A percentile compares a stretch with the other conserved stretches of the same genome.
phyloP scores from a whole-genome alignment of 2,329 filamentous ascomycete genomes.

The Leptographium galeiforme region DNA sequence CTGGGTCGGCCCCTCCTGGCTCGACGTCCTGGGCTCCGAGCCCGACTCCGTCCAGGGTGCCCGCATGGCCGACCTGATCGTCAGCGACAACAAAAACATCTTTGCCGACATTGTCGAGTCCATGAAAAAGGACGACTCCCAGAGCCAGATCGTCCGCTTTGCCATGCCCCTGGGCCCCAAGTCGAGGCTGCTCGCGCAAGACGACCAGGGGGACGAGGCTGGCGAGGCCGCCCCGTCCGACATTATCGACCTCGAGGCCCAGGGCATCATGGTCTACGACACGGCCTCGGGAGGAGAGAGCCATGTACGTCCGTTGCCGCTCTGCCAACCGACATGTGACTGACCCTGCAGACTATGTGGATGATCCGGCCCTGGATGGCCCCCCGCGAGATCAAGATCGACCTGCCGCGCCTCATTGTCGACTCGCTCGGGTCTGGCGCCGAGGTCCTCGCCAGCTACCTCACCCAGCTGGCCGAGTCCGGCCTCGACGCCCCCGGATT shows the following conservation, averaged over 20 bases:
- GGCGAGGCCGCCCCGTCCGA: constrained; percentile 26
- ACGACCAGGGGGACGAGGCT: constrained; percentile 21
- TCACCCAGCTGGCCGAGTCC: constrained; percentile 77
- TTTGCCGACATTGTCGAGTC: constrained; percentile 77
- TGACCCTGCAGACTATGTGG: constrained; percentile 74
- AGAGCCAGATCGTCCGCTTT: constrained; percentile 82
- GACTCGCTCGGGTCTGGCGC: constrained; percentile 90
- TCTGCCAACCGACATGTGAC: no score
- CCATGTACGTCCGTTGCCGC: constrained; percentile 49
- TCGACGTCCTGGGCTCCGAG: constrained; percentile 74
- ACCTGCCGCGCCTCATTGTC: constrained; percentile 76
- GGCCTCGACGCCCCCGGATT: constrained; percentile 62
- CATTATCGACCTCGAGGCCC: constrained; percentile 74
- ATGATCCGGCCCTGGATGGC: constrained; percentile 89
- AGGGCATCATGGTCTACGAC: constrained; percentile 98
- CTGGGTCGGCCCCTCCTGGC: constrained; percentile 96
- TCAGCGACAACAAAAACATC: constrained; percentile 61
- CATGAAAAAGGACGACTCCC: constrained; percentile 85
- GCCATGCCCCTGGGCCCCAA: constrained; percentile 54
- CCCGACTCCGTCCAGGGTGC: constrained; percentile 61
- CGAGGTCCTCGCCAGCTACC: constrained; percentile 84
- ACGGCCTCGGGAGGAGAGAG: constrained; percentile 73
- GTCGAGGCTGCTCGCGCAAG: constrained; percentile 46
- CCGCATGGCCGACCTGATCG: constrained; percentile 66
- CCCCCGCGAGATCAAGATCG: constrained; percentile 88